Base-by-base conservation (phyloP, 768 basidiomycete species). In the Rhodotorula sphaerocarpa region DNA sequence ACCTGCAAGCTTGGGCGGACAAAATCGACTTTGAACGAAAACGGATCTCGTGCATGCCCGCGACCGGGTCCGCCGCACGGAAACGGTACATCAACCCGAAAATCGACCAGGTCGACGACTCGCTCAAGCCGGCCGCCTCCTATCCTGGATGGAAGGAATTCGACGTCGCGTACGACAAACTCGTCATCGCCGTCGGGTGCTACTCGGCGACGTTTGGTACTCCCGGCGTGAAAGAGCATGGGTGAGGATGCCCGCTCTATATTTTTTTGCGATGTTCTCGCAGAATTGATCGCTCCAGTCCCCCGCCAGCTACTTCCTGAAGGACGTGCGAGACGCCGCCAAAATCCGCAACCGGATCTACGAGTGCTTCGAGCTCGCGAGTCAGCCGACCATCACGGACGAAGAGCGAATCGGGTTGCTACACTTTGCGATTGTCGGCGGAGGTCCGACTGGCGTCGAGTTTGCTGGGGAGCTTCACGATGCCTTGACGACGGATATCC, bases 361-460 rank as follows among this genome's bases (percentile, higher is more conserved):
- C 50, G 66, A 65, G 83, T 85, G 85, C 73, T 88, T 92, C 61
- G 89, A 91, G 72, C 86, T 88, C 70, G 90, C 90, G 4, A 85
- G 84, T 69, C 85, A 88, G 68, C 90, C 89, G 0, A 83, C 80
- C 3, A 76, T 88, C 20, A 82, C 86, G 1, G 88, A 89, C 60
- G 76, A 81, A 43, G 83, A 92, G 67, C 82, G 87, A 52, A 78
- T 83, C 57, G 83, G 84, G 63, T 76, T 92, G 18, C 81, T 92
- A 28, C 84, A 88, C 65, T 92, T 92, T 72, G 89, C 87, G 63
- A 82, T 92, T 51, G 88, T 90, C 50, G 90, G 90, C 76, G 75
- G 79, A 33, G 78, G 78, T 41, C 77, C 78, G 0, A 78, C 77
- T 23, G 73, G 31, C 18, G 84, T 88, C 47, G 88, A 90, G 74